Percentiles rank a stretch among this genome's conserved stretches.
These are phyloP conservation scores for Laguncularia racemosa DNA, from an alignment of 345 rosid species.

Conservation along the genomic window DNA sequence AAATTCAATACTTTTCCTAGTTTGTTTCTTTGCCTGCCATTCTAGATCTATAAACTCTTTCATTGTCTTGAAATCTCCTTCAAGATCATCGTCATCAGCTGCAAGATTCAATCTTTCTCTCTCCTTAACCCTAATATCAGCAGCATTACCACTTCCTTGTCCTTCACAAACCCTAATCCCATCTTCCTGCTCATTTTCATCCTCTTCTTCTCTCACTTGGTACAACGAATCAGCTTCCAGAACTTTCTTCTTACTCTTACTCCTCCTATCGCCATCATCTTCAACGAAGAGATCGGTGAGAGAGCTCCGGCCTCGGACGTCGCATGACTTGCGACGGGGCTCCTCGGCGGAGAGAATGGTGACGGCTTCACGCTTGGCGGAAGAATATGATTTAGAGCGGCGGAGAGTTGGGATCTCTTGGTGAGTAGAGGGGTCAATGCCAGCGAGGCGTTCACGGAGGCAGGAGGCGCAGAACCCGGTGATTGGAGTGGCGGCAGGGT, in stretches of 20 bases:
- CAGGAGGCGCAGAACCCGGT: slow-evolving; percentile 71
- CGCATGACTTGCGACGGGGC: slow-evolving; percentile 55
- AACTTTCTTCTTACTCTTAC: not conserved
- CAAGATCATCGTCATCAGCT: slow-evolving; percentile 24
- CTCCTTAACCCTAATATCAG: slow-evolving; percentile 9
- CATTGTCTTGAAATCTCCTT: slow-evolving; percentile 47
- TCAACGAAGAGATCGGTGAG: slow-evolving; percentile 37
- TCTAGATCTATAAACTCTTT: slow-evolving; percentile 83
- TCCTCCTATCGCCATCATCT: slow-evolving; percentile 14
- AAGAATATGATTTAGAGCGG: slow-evolving; percentile 48
- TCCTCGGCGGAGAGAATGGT: slow-evolving; percentile 20
- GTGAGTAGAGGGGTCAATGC: slow-evolving; percentile 34
- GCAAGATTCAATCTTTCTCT: slow-evolving; percentile 13
- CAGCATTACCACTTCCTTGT: not conserved
- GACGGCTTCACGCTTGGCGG: slow-evolving; percentile 20
- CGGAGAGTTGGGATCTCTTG: slow-evolving; percentile 33
- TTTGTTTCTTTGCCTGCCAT: slow-evolving; percentile 37
- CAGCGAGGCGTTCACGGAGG: slow-evolving; percentile 71
- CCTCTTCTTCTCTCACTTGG: slow-evolving; percentile 11
- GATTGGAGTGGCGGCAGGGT: slow-evolving; percentile 42
- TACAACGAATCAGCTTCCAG: slow-evolving; percentile 8
- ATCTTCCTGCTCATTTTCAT: slow-evolving; percentile 2
- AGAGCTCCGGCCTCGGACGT: slow-evolving; percentile 28
- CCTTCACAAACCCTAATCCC: slow-evolving; percentile 13
- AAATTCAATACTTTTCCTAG: slow-evolving; percentile 34